These are phyloP conservation scores for Scheffersomyces titani DNA, from an alignment of 1,139 yeast genomes.

Conservation along the genomic window DNA sequence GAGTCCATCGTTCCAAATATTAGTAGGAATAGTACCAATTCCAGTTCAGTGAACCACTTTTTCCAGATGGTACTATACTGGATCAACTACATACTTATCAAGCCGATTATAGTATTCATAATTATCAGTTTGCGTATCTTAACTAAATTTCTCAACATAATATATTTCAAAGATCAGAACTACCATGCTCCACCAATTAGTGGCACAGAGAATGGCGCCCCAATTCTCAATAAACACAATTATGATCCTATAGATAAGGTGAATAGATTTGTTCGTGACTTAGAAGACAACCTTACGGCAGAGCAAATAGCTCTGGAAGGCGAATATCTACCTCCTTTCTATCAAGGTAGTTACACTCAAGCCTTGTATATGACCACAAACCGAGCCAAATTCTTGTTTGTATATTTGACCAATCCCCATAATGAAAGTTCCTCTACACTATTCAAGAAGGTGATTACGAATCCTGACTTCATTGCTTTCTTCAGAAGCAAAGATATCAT, in stretches of 20 bases:
- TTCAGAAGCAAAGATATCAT: conserved; percentile 47
- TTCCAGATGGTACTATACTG: conserved; percentile 8
- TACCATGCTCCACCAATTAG: not conserved
- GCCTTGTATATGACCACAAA: conserved; percentile 70
- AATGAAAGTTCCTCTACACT: conserved; percentile 63
- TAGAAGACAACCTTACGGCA: conserved; percentile 36
- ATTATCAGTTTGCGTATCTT: conserved; percentile 24
- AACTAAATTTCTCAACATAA: conserved; percentile 24
- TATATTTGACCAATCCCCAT: conserved; percentile 73
- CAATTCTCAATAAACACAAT: conserved; percentile 1
- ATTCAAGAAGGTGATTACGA: conserved; percentile 56
- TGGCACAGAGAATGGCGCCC: conserved; percentile 3
- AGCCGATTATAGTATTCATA: conserved; percentile 30
- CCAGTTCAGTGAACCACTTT: conserved; percentile 3
- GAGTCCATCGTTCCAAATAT: conserved; percentile 6
- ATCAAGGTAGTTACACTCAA: conserved; percentile 75
- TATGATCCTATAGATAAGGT: conserved; percentile 39
- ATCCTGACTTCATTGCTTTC: conserved; percentile 52
- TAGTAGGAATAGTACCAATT: conserved; percentile 3
- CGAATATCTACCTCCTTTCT: conserved; percentile 46
- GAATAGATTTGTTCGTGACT: conserved; percentile 31
- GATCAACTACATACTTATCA: conserved; percentile 23
- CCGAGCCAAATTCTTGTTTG: conserved; percentile 68
- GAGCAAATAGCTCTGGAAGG: conserved; percentile 14
- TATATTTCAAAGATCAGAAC: conserved; percentile 27